A percentile compares a stretch with the other conserved stretches of the same genome.
These are phyloP conservation scores for Lentinula raphanica DNA, from an alignment of 768 basidiomycete species.

Conservation along the genomic window DNA sequence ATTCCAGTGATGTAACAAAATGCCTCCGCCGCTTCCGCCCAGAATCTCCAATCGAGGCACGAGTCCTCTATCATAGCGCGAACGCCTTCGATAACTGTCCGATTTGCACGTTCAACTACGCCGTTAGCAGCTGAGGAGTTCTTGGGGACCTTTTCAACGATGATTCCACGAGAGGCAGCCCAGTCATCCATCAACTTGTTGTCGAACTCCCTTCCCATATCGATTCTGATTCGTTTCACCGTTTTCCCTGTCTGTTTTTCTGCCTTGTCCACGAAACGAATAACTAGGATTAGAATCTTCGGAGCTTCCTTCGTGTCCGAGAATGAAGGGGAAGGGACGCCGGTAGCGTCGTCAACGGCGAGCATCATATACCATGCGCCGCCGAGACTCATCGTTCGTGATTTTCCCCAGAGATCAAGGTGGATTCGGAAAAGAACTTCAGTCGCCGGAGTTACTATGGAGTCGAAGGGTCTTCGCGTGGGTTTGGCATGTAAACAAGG, in stretches of 20 bases:
- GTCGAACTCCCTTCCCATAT: background rate
- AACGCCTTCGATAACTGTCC: background rate
- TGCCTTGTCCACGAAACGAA: background rate
- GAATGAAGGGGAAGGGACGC: background rate
- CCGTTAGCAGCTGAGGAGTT: background rate
- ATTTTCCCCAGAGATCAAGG: background rate
- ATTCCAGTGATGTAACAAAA: background rate
- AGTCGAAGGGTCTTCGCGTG: constrained; percentile 2
- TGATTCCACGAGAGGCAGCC: background rate
- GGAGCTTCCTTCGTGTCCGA: background rate
- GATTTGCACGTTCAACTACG: background rate
- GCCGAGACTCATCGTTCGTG: background rate
- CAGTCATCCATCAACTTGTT: background rate
- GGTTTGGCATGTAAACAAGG: background rate
- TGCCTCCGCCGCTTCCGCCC: background rate
- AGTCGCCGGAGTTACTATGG: background rate
- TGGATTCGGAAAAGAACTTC: background rate
- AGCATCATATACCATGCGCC: background rate
- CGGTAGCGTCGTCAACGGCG: no score
- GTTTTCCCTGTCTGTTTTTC: background rate
- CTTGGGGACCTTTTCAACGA: background rate
- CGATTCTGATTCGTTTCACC: background rate
- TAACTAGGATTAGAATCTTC: background rate
- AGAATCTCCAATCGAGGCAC: background rate
- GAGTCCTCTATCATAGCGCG: background rate